These are phyloP conservation scores for Coniochaeta sp. DNA, from an alignment of 2,329 filamentous ascomycete genomes.

Conservation along the genomic window DNA sequence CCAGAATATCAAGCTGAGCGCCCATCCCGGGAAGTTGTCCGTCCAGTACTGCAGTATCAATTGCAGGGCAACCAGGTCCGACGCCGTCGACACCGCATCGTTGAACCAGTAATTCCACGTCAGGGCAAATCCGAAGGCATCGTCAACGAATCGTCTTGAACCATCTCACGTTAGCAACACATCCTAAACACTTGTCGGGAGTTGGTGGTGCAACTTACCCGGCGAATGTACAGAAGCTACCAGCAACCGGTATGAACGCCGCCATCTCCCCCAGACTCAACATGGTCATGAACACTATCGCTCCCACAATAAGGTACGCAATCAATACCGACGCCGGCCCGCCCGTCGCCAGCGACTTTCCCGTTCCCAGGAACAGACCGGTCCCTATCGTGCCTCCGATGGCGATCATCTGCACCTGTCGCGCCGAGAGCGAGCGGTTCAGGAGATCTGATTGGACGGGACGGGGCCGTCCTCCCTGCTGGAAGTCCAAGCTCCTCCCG, in stretches of 20 bases:
- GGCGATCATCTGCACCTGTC: conserved; percentile 65
- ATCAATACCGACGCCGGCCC: conserved; percentile 54
- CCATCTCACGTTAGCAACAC: too few species aligned
- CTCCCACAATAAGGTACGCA: conserved; percentile 48
- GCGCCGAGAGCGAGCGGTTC: conserved; percentile 46
- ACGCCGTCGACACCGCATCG: conserved; percentile 52
- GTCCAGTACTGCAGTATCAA: conserved; percentile 56
- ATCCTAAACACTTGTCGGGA: too few species aligned
- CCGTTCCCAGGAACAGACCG: conserved; percentile 56
- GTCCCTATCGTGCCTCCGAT: conserved; percentile 54
- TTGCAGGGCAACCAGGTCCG: conserved; percentile 53
- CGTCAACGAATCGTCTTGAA: conserved; percentile 44
- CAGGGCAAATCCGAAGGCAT: conserved; percentile 45
- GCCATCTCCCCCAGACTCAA: conserved; percentile 54
- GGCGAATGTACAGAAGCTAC: conserved; percentile 48
- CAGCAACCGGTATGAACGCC: conserved; percentile 46
- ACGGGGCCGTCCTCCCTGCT: background rate
- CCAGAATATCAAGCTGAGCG: conserved; percentile 55
- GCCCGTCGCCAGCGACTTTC: conserved; percentile 50
- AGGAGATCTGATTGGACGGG: conserved; percentile 34
- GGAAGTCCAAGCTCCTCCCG: conserved; percentile 35
- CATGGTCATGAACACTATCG: conserved; percentile 53
- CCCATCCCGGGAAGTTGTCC: conserved; percentile 56
- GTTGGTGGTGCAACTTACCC: conserved; percentile 42
- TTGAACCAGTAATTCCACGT: conserved; percentile 62